Conservation (phyloP, 1,284 basidiomycete species). For the Xanthoconium separans region DNA sequence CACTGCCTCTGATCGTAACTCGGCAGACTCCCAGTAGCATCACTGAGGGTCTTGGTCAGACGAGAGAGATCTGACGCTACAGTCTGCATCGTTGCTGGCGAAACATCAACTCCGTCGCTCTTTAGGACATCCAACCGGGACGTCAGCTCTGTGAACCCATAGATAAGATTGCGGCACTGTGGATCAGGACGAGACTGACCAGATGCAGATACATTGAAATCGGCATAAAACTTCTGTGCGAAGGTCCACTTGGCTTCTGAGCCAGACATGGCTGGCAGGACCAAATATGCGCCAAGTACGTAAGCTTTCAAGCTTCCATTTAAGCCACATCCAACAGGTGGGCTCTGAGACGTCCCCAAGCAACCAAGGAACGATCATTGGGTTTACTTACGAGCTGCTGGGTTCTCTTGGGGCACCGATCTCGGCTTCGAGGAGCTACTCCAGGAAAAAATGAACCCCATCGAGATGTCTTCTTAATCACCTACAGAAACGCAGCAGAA, state of each 20-base stretch:
- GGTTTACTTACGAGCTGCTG: no score
- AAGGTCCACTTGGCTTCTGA: slow-evolving; percentile 30
- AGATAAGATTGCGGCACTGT: slow-evolving; percentile 13
- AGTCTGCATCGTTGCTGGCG: slow-evolving; percentile 34
- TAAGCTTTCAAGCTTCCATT: no score
- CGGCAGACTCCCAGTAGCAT: slow-evolving; percentile 62
- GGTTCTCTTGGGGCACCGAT: no score
- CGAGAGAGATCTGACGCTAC: slow-evolving; percentile 47
- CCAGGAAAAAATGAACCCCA: no score
- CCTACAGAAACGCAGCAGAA: no score
- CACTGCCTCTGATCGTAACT: slow-evolving; percentile 73
- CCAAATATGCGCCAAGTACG: no score
- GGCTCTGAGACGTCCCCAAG: no score
- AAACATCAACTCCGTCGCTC: slow-evolving; percentile 1
- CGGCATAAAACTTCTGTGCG: slow-evolving; percentile 25
- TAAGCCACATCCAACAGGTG: no score
- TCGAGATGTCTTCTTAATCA: no score
- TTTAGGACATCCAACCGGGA: slow-evolving; percentile 24
- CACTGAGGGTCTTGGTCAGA: slow-evolving; percentile 57
- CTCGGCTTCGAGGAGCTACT: no score
- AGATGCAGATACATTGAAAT: slow-evolving; percentile 24
- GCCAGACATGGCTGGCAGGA: slow-evolving; percentile 10
- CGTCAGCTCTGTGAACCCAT: slow-evolving; percentile 22
- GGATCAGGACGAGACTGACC: slow-evolving; percentile 15
- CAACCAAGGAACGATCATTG: no score